Conservation (phyloP, 495 filamentous ascomycete genomes). For the Melanomma pulvis-pyrius region DNA sequence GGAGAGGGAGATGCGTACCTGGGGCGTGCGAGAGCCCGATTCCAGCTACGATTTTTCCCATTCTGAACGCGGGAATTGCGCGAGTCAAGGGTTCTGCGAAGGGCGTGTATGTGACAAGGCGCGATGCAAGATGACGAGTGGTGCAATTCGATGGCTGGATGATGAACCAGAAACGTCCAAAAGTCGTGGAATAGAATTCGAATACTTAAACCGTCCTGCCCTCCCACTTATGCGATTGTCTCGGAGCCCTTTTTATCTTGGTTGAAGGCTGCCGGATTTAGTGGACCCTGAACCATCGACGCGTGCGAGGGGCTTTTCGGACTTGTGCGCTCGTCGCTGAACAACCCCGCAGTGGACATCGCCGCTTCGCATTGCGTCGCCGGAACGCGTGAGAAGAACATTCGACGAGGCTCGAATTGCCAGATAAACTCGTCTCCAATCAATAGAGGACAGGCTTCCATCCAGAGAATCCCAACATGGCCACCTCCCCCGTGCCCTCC, state of each 20-base stretch:
- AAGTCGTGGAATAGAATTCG: not conserved
- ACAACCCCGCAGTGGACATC: slow-evolving; percentile 3
- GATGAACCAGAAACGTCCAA: not conserved
- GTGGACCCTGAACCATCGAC: not conserved
- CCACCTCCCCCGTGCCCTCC: slow-evolving; percentile 17
- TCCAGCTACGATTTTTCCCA: slow-evolving; percentile 22
- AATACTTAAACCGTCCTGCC: not conserved
- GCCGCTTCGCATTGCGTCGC: not conserved
- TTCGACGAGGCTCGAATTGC: too few species aligned
- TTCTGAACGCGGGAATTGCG: not conserved
- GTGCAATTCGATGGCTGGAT: slow-evolving; percentile 4
- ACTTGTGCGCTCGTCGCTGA: not conserved
- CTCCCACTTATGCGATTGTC: too few species aligned
- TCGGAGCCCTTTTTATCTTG: too few species aligned
- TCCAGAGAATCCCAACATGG: not conserved
- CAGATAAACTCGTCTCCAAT: too few species aligned
- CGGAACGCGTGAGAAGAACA: not conserved
- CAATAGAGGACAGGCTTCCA: too few species aligned
- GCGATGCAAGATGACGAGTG: not conserved
- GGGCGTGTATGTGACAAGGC: not conserved
- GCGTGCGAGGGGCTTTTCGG: not conserved
- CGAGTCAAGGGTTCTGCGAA: not conserved
- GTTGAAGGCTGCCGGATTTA: too few species aligned
- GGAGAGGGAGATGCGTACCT: not conserved
- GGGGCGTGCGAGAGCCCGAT: not conserved